These are phyloP conservation scores for Phylloporus scabripes DNA, from an alignment of 768 basidiomycete genomes.

Conservation along the genomic window DNA sequence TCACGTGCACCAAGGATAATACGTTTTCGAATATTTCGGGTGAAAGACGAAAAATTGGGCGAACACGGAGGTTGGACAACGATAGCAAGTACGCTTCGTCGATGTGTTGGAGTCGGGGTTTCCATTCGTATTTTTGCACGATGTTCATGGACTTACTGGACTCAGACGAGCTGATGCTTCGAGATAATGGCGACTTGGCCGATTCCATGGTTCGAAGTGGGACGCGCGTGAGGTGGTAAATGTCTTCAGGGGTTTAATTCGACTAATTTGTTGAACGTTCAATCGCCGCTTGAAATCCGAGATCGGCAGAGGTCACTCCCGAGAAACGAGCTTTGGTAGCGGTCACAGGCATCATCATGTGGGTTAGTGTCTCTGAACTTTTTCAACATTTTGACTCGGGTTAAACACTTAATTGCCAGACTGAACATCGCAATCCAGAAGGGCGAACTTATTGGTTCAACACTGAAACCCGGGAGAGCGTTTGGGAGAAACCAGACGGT, in stretches of 20 bases:
- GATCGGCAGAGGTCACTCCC: constrained; percentile 1
- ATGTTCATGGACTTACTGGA: too few species aligned
- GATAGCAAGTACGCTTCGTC: too few species aligned
- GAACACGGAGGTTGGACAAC: too few species aligned
- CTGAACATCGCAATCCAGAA: constrained; percentile 91
- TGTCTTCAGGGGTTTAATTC: neutral
- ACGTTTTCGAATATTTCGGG: too few species aligned
- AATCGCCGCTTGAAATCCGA: constrained; percentile 17
- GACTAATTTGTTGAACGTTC: constrained; percentile 5
- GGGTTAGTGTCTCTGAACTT: constrained; percentile 23
- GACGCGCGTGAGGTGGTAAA: too few species aligned
- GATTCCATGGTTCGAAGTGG: too few species aligned
- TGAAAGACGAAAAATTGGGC: too few species aligned
- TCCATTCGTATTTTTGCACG: too few species aligned
- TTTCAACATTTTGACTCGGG: neutral
- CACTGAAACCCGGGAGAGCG: constrained; percentile 79
- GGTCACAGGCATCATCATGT: constrained; percentile 19
- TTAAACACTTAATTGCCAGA: constrained; percentile 40
- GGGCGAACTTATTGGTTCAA: constrained; percentile 99
- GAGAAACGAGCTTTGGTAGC: neutral
- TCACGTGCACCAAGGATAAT: too few species aligned
- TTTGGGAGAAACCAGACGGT: constrained; percentile 99
- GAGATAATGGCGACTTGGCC: too few species aligned
- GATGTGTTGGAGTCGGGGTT: too few species aligned
- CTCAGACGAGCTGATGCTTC: too few species aligned